phyloP scores from a whole-genome alignment of 1,139 yeast species.

The Debaryomyces robertsiae region DNA sequence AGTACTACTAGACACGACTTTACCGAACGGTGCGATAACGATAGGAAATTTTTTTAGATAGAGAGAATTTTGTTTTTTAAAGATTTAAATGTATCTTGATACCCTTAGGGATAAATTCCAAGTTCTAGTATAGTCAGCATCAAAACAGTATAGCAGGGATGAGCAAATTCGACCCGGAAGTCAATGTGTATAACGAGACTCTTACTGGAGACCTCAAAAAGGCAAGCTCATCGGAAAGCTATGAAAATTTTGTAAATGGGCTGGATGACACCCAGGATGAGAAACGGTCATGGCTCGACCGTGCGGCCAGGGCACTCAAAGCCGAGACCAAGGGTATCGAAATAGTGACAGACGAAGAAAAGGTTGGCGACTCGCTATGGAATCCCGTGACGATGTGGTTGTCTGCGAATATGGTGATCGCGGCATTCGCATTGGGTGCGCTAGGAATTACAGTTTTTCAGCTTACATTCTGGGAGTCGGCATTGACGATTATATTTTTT shows the following conservation, averaged over 20 bases:
- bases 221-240: not conserved
- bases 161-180: not conserved
- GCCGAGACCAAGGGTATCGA: constrained; percentile 75
- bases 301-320: constrained; percentile 23
- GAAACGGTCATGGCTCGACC: constrained; percentile 5
- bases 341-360: constrained; percentile 66
- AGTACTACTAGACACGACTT: too few relatives aligned
- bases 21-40: too few relatives aligned
- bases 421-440: constrained; percentile 81
- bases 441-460: constrained; percentile 64
- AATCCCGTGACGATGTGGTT: constrained; percentile 91
- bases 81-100: too few relatives aligned
- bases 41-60: too few relatives aligned
- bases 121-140: too few relatives aligned
- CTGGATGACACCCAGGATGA: not conserved
- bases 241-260: not conserved
- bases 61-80: too few relatives aligned
- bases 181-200: not conserved
- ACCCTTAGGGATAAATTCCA: too few relatives aligned
- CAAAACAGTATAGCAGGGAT: not conserved
- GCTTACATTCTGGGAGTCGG: constrained; percentile 67
- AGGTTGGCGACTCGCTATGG: constrained; percentile 60
- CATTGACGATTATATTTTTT: constrained; percentile 69
- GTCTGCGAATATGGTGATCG: constrained; percentile 86
- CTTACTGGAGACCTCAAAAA: not conserved